These are phyloP conservation scores for Trichoderma breve DNA, from an alignment of 2,329 filamentous ascomycete genomes.

Conservation along the genomic window DNA sequence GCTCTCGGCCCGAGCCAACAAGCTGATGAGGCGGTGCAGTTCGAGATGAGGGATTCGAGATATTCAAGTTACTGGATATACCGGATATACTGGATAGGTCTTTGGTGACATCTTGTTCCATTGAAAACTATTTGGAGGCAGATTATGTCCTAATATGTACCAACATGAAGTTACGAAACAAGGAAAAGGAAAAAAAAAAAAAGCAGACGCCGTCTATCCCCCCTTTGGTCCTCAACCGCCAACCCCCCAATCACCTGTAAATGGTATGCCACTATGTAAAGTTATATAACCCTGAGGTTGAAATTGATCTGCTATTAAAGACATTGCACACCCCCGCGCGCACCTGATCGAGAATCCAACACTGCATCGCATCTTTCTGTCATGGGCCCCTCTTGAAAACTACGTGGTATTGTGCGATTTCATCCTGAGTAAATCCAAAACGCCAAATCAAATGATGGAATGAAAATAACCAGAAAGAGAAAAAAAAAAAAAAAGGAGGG, in stretches of 20 bases:
- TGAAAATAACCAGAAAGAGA: background rate
- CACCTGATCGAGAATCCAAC: background rate
- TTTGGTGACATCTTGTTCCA: background rate
- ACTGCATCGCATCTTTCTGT: background rate
- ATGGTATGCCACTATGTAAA: constrained; percentile 11
- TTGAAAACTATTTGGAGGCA: background rate
- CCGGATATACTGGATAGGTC: too few species aligned
- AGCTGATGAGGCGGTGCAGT: background rate
- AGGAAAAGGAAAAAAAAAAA: background rate
- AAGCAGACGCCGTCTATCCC: constrained; percentile 9
- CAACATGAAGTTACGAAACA: background rate
- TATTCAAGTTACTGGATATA: background rate
- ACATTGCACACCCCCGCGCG: background rate
- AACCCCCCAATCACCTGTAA: background rate
- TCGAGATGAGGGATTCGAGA: background rate
- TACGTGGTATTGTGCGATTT: constrained; percentile 13
- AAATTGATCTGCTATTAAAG: constrained; percentile 3
- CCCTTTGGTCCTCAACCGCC: background rate
- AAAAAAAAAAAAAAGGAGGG: too few species aligned
- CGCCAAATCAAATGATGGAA: background rate
- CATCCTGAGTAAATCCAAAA: background rate
- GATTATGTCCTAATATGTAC: background rate
- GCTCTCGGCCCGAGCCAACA: background rate
- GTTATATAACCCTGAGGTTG: constrained; percentile 8
- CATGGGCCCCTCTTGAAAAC: background rate